Evolutionary conservation across 441 rosid genomes (phyloP).

Genomic region (Populus hybrid): DNA sequence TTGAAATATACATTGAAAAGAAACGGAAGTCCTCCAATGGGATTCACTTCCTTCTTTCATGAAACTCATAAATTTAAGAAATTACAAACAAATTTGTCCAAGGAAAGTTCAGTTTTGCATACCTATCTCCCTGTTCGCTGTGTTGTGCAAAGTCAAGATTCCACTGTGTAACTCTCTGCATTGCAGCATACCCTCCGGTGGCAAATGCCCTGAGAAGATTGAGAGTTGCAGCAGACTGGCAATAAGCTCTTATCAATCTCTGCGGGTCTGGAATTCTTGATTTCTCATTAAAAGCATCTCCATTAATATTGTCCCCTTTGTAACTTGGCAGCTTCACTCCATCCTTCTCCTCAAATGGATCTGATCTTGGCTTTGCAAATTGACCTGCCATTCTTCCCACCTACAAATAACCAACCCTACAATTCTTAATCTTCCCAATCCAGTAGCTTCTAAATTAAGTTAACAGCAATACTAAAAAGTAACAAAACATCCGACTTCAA

Average conservation of each 20-base stretch:
- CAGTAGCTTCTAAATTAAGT: not conserved
- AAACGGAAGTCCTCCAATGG: not conserved
- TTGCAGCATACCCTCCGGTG: slow-evolving; percentile 88
- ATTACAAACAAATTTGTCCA: not conserved
- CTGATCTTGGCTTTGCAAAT: slow-evolving; percentile 59
- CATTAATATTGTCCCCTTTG: slow-evolving; percentile 85
- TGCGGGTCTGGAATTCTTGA: slow-evolving; percentile 79
- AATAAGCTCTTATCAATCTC: slow-evolving; percentile 72
- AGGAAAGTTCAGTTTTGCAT: not conserved
- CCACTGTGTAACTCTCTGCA: slow-evolving; percentile 90
- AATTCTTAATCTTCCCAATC: not conserved
- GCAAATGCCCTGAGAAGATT: slow-evolving; percentile 89
- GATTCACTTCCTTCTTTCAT: not conserved
- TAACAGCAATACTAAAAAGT: not conserved
- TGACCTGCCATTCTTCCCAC: slow-evolving; percentile 58
- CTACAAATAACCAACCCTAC: slow-evolving; percentile 29
- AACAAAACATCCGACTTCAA: not conserved
- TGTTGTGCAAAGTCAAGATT: slow-evolving; percentile 78
- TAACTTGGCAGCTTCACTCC: slow-evolving; percentile 76
- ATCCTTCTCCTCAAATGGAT: slow-evolving; percentile 56
- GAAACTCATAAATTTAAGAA: not conserved
- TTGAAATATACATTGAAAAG: not conserved
- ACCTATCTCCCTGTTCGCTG: slow-evolving; percentile 90
- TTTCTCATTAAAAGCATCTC: slow-evolving; percentile 66
- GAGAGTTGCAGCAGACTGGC: slow-evolving; percentile 76